phyloP scores from a whole-genome alignment of 495 filamentous ascomycete species.

The Letharia columbiana region DNA sequence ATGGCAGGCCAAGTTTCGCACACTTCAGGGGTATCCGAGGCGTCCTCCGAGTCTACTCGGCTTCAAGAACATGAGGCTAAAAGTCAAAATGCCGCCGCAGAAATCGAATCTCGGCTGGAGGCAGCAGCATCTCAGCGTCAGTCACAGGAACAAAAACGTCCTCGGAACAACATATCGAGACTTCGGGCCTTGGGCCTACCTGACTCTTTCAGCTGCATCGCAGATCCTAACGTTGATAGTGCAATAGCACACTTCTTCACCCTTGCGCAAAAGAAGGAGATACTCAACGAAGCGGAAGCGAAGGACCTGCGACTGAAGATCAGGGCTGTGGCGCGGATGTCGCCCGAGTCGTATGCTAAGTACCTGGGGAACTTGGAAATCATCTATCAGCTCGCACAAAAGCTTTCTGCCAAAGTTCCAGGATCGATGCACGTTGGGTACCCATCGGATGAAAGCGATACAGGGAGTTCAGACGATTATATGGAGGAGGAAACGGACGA shows the following conservation, averaged over 20 bases:
- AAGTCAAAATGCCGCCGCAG: not conserved
- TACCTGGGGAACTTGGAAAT: constrained; percentile 9
- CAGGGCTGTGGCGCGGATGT: not conserved
- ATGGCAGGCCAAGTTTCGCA: not conserved
- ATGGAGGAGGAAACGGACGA: not conserved
- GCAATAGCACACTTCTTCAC: constrained; percentile 2
- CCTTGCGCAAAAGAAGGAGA: not conserved
- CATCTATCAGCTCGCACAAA: not conserved
- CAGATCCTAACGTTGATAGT: not conserved
- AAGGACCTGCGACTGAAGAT: not conserved
- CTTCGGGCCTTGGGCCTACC: not conserved
- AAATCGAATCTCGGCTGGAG: not conserved
- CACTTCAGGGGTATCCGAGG: not conserved
- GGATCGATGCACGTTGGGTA: not conserved
- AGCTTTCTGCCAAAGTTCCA: not conserved
- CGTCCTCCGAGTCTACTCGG: not conserved
- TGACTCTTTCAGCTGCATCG: not conserved
- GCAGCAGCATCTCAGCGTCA: not conserved
- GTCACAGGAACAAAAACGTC: no score
- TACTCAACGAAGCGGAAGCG: not conserved
- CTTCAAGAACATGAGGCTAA: no score
- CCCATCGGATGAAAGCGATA: not conserved
- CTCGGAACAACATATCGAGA: not conserved
- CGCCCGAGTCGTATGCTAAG: not conserved
- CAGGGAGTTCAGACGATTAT: not conserved